These are phyloP conservation scores for Epithemia pelagica DNA, from an alignment of 108 stramenopile genomes.

Conservation along the genomic window DNA sequence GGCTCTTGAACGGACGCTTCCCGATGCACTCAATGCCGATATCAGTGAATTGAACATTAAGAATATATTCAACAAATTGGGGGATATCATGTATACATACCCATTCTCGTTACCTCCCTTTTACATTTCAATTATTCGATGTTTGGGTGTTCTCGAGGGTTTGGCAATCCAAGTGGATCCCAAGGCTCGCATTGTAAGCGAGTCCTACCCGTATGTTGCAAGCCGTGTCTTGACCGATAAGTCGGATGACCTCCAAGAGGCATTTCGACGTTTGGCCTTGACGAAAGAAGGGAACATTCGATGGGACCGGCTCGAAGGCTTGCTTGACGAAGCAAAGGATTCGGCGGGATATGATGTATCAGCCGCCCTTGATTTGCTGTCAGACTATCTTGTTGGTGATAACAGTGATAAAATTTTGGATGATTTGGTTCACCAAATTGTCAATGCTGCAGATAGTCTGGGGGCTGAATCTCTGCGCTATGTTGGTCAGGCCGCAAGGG, in stretches of 20 bases:
- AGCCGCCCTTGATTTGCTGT: conserved; percentile 72
- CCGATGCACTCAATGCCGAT: conserved; percentile 89
- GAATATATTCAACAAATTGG: conserved; percentile 91
- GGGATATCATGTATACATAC: conserved; percentile 96
- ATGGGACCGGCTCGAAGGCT: conserved; percentile 86
- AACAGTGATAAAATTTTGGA: conserved; percentile 60
- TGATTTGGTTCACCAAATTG: conserved; percentile 68
- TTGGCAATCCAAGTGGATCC: conserved; percentile 92
- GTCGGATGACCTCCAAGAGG: conserved; percentile 77
- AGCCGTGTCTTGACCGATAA: conserved; percentile 89
- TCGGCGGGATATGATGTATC: conserved; percentile 72
- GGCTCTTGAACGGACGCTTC: conserved; percentile 84
- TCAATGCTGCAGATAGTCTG: conserved; percentile 67
- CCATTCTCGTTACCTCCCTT: conserved; percentile 95
- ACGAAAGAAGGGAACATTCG: conserved; percentile 74
- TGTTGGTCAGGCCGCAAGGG: conserved; percentile 43
- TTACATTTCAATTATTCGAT: conserved; percentile 96
- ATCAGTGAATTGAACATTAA: conserved; percentile 94
- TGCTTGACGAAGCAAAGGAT: conserved; percentile 77
- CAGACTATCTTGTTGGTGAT: conserved; percentile 79
- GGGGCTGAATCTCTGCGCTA: conserved; percentile 61
- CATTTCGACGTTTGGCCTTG: conserved; percentile 69
- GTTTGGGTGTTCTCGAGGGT: conserved; percentile 93
- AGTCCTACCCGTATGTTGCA: conserved; percentile 95
- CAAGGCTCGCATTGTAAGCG: conserved; percentile 78